These are phyloP conservation scores for Kwoniella bestiolae DNA, from an alignment of 768 basidiomycete species.

Conservation along the genomic window DNA sequence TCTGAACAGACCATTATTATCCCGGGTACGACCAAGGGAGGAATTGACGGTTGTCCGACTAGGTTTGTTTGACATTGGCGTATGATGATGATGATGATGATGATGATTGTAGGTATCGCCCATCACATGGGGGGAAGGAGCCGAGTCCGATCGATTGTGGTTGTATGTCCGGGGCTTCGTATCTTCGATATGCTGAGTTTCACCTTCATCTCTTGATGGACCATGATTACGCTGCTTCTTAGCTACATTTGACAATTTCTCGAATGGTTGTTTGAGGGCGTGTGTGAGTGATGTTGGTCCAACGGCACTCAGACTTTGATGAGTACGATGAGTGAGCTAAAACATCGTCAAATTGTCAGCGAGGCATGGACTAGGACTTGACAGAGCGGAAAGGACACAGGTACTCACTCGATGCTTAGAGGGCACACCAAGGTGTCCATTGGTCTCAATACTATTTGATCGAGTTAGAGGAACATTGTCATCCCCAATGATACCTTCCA, in stretches of 20 bases:
- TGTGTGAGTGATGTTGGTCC: slow-evolving; percentile 27
- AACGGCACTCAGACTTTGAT: slow-evolving; percentile 33
- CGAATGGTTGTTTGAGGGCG: slow-evolving; percentile 35
- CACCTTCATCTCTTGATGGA: slow-evolving; percentile 5
- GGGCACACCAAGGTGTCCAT: background rate
- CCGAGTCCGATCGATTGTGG: background rate
- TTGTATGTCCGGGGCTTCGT: background rate
- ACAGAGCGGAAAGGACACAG: background rate
- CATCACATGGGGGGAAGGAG: background rate
- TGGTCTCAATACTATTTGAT: slow-evolving; percentile 22
- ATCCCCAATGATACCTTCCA: slow-evolving; percentile 11
- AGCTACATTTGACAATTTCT: slow-evolving; percentile 35
- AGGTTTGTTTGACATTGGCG: slow-evolving; percentile 6
- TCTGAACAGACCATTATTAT: slow-evolving; percentile 18
- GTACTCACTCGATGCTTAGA: slow-evolving; percentile 4
- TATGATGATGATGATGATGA: background rate
- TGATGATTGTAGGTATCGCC: no score
- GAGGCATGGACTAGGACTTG: no score
- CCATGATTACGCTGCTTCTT: slow-evolving; percentile 24
- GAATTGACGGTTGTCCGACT: slow-evolving; percentile 14
- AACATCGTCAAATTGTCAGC: slow-evolving; percentile 5
- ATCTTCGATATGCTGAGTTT: slow-evolving; percentile 7
- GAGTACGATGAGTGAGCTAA: slow-evolving; percentile 31
- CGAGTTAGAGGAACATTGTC: slow-evolving; percentile 26
- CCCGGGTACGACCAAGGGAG: slow-evolving; percentile 6